Evolutionary conservation across 306 rosid species (phyloP).

Genomic region (Lathyrus oleraceus): DNA sequence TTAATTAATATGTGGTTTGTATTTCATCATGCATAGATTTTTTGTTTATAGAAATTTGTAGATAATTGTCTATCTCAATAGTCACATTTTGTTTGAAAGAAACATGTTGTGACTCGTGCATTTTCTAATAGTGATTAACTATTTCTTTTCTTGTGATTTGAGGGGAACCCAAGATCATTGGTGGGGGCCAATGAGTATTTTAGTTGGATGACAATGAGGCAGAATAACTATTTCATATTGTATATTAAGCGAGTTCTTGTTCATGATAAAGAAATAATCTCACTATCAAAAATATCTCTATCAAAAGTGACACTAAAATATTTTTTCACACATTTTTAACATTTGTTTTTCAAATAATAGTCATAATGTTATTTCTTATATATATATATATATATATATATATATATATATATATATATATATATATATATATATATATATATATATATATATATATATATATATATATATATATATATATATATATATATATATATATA

Average conservation of each 20-base stretch:
- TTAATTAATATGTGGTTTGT: slow-evolving; percentile 7
- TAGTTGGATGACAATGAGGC: slow-evolving; percentile 9
- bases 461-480: too few species aligned
- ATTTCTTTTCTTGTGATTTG: slow-evolving; percentile 31
- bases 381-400: too few species aligned
- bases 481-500: too few species aligned
- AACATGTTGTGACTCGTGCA: slow-evolving; percentile 50
- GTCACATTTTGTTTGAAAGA: slow-evolving; percentile 18
- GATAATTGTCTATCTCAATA: slow-evolving; percentile 4
- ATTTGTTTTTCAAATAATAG: too few species aligned
- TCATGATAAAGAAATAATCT: background rate
- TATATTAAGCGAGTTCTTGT: background rate
- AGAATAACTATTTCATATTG: background rate
- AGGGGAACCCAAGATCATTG: slow-evolving; percentile 36
- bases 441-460: too few species aligned
- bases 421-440: too few species aligned
- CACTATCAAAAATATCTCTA: background rate
- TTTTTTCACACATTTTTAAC: background rate
- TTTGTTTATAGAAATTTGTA: slow-evolving; percentile 9
- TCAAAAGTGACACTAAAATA: background rate
- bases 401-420: too few species aligned
- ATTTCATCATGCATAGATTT: slow-evolving; percentile 18
- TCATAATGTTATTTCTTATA: too few species aligned
- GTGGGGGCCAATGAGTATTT: slow-evolving; percentile 33
- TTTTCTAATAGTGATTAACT: slow-evolving; percentile 29